A percentile compares a stretch with the other conserved stretches of the same genome.
phyloP scores from a whole-genome alignment of 75 land plant genomes.

The Pinus albicaulis region DNA sequence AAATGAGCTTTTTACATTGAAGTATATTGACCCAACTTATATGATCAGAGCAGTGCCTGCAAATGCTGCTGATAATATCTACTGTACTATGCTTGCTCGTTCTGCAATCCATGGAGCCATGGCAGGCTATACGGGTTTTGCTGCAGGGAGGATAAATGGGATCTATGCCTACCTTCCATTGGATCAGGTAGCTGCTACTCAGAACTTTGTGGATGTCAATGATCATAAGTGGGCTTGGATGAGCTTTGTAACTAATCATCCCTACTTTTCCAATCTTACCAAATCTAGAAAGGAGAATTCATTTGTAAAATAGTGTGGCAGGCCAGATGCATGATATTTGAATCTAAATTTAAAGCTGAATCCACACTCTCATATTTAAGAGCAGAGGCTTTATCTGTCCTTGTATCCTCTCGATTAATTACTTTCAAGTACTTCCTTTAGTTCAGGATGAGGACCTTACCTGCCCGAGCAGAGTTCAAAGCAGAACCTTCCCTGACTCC shows the following conservation, averaged over 20 bases:
- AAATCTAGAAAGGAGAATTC: neutral
- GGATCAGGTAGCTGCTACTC: conserved; percentile 52
- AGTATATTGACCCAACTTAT: conserved; percentile 94
- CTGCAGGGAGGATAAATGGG: conserved; percentile 68
- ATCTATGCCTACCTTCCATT: conserved; percentile 69
- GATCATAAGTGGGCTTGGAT: conserved; percentile 92
- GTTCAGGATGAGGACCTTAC: too few species aligned
- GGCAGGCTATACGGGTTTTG: conserved; percentile 87
- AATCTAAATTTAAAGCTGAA: neutral
- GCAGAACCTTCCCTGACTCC: too few species aligned
- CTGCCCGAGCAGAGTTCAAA: too few species aligned
- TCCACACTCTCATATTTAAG: neutral
- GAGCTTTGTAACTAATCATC: conserved; percentile 74
- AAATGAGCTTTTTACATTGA: conserved; percentile 65
- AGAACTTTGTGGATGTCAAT: conserved; percentile 42
- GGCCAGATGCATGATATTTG: neutral
- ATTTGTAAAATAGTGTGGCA: neutral
- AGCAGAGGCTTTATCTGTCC: neutral
- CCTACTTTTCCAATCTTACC: conserved; percentile 36
- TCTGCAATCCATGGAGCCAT: conserved; percentile 80
- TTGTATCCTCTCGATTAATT: too few species aligned
- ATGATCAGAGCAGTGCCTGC: conserved; percentile 89
- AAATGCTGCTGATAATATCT: conserved; percentile 74
- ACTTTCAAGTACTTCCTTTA: too few species aligned
- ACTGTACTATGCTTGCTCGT: conserved; percentile 77